phyloP scores from a whole-genome alignment of 768 basidiomycete genomes.

The Agrocybe praecox region DNA sequence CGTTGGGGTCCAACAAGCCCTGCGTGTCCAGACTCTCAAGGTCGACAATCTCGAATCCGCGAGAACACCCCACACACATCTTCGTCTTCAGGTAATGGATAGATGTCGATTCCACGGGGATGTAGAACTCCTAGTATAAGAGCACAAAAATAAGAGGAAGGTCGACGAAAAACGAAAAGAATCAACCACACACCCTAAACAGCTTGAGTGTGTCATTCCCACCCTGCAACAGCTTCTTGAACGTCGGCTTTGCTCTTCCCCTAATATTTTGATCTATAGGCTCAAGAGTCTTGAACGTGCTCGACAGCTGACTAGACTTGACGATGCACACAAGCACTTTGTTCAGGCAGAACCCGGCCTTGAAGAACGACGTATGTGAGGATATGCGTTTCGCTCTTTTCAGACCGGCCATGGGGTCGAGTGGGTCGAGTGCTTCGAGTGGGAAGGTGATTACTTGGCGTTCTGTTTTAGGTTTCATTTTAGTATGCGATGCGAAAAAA shows the following conservation, averaged over 20 bases:
- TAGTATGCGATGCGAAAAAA: neutral
- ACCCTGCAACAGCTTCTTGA: constrained; percentile 91
- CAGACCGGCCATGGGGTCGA: constrained; percentile 87
- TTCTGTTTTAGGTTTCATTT: constrained; percentile 51
- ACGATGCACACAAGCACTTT: constrained; percentile 94
- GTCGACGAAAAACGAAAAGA: no score
- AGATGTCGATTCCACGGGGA: constrained; percentile 95
- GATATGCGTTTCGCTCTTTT: constrained; percentile 96
- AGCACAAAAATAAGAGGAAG: no score
- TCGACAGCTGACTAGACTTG: constrained; percentile 92
- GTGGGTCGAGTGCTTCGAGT: constrained; percentile 86
- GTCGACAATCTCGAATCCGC: constrained; percentile 98
- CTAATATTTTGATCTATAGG: constrained; percentile 90
- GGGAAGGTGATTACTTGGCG: constrained; percentile 96
- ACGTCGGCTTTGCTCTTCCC: constrained; percentile 85
- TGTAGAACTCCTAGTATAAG: constrained; percentile 99
- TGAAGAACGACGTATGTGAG: constrained; percentile 97
- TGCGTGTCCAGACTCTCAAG: constrained; percentile 97
- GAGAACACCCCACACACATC: constrained; percentile 95
- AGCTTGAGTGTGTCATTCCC: constrained; percentile 91
- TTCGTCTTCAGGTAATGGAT: constrained; percentile 97
- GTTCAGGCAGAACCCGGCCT: constrained; percentile 90
- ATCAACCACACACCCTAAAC: constrained; percentile 65
- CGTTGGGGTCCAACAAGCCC: constrained; percentile 90
- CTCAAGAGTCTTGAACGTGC: constrained; percentile 96